phyloP scores from a whole-genome alignment of 2,329 filamentous ascomycete genomes.

The Thielaviopsis punctulata region DNA sequence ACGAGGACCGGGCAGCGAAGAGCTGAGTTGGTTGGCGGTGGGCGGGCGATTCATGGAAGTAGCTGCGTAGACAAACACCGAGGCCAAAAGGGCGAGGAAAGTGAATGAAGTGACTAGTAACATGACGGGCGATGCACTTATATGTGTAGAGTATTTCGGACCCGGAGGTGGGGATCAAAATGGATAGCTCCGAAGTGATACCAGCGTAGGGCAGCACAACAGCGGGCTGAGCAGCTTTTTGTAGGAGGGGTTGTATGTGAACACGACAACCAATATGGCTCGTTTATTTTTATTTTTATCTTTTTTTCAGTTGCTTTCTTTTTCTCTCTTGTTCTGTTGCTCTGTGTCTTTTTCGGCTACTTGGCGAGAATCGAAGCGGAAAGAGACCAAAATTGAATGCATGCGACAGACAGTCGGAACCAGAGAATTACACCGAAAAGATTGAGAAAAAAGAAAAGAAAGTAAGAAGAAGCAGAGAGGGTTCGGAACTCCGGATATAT shows the following conservation, averaged over 20 bases:
- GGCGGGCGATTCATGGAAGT: conserved; percentile 3
- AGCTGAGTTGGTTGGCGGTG: conserved; percentile 7
- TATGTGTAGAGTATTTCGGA: not conserved
- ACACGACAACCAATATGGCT: not conserved
- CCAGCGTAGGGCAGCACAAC: not conserved
- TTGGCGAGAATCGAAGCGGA: not conserved
- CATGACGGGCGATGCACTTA: conserved; percentile 3
- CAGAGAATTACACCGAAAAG: not conserved
- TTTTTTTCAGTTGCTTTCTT: too few species aligned
- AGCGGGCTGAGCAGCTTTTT: not conserved
- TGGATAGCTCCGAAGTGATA: not conserved
- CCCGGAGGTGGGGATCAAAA: not conserved
- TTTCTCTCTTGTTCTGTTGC: too few species aligned
- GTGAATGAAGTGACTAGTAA: conserved; percentile 5
- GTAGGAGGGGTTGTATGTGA: not conserved
- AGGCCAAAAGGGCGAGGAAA: not conserved
- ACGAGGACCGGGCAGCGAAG: conserved; percentile 8
- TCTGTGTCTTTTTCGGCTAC: not conserved
- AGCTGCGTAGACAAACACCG: conserved; percentile 2
- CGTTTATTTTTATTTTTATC: not conserved
- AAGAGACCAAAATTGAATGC: not conserved
- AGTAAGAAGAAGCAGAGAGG: not conserved
- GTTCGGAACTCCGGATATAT: not conserved
- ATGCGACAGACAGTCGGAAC: not conserved
- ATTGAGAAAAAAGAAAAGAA: not conserved